A percentile compares a stretch with the other conserved stretches of the same genome.
Conservation (phyloP, 257 asterid species). For the Anisodus tanguticus region DNA sequence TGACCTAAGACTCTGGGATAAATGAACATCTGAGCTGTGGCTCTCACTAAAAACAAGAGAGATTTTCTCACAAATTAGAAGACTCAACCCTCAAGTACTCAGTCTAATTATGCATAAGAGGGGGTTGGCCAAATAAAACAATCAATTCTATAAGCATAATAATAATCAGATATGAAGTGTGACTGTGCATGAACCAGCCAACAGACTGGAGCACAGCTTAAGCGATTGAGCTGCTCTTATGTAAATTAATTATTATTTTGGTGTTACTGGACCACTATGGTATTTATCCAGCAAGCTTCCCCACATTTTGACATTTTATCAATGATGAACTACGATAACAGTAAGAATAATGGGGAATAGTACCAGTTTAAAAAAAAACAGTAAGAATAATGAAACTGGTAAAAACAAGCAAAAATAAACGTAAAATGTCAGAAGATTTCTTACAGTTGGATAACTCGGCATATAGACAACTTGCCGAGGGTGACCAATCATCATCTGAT, state of each 20-base stretch:
- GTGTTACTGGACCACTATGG: not conserved
- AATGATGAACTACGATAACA: not conserved
- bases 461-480: constrained; percentile 81
- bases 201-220: not conserved
- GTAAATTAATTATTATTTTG: not conserved
- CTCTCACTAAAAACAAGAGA: not conserved
- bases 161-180: not conserved
- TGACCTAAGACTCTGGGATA: not conserved
- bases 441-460: constrained; percentile 81
- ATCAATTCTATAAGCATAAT: not conserved
- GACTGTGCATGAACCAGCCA: not conserved
- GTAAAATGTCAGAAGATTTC: constrained; percentile 35
- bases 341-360: no score
- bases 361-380: no score
- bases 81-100: not conserved
- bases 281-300: not conserved
- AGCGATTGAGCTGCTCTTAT: not conserved
- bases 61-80: not conserved
- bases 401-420: not conserved
- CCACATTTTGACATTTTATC: not conserved
- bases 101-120: not conserved
- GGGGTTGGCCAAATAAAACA: not conserved
- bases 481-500: constrained; percentile 90
- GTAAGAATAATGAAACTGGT: not conserved
- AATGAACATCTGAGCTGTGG: not conserved